phyloP scores from a whole-genome alignment of 345 rosid species.

The Arabis hirsuta region DNA sequence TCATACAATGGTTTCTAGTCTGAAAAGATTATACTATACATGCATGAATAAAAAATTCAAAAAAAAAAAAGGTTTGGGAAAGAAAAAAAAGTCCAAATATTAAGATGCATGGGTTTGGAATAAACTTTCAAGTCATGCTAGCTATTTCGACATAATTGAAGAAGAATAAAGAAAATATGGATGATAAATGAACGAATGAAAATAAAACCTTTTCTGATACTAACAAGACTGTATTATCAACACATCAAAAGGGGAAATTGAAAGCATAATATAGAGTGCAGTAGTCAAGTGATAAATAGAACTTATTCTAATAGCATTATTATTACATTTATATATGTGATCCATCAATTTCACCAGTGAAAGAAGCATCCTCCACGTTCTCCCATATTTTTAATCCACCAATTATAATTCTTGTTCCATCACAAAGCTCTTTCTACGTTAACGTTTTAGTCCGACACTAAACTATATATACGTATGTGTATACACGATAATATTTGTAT shows the following conservation, averaged over 20 bases:
- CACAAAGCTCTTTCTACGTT: constrained; percentile 17
- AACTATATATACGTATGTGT: not conserved
- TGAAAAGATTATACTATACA: not conserved
- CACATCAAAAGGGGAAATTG: not conserved
- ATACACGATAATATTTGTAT: constrained; percentile 1
- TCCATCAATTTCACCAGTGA: constrained; percentile 38
- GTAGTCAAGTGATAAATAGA: constrained; percentile 40
- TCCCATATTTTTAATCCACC: constrained; percentile 32
- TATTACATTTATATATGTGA: constrained; percentile 20
- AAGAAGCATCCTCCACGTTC: constrained; percentile 40
- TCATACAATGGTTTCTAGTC: constrained; percentile 1
- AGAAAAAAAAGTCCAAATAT: not conserved
- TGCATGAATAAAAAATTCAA: not conserved
- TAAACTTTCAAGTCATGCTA: constrained; percentile 24
- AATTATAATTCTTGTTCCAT: constrained; percentile 36
- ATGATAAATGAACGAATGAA: constrained; percentile 28
- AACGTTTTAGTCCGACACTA: constrained; percentile 15
- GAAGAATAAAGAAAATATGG: constrained; percentile 30
- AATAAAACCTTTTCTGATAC: constrained; percentile 13
- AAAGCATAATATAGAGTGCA: constrained; percentile 35
- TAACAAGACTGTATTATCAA: constrained; percentile 13
- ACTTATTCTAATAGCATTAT: constrained; percentile 42
- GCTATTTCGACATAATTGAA: constrained; percentile 6
- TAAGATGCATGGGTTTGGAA: constrained; percentile 10
- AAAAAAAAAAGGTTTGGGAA: not conserved